Base-by-base conservation (phyloP, 257 asterid species). In the Przewalskia tangutica region DNA sequence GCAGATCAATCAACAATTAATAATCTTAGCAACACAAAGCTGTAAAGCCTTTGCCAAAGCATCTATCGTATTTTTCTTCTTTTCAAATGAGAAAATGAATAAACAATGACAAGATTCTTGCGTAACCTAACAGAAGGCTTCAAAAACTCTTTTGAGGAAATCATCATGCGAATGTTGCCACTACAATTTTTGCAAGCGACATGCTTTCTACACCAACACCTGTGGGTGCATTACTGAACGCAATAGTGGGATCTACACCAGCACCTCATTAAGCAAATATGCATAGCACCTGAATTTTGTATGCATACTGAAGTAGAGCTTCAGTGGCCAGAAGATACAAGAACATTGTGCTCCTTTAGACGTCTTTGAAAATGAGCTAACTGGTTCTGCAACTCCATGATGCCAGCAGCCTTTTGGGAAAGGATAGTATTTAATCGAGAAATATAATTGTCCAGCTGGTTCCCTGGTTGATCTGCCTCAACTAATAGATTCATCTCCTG, bases 401-500 rank as follows among this genome's bases (percentile, higher is more conserved):
- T 92, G 83, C 94, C 97, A 40, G 94, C 91, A 77, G 98, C 98
- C 78, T 96, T 96, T 66, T 94, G 98, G 82, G 98, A 91, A 58
- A 96, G 93, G 87, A 96, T 89, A n/a, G 94, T 60, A 88, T 90
- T 94, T 92, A 96, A 83, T 88, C 89, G 90, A 56, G 97, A 83
- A 54, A 94, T 83, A 66, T 96, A 96, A 65, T 89, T 91, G 81
- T 93, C 98, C 80, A 96, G 85, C 83, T 92, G 97, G 85, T 89
- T 96, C 40, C 98, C 99, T 5, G 99, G 99, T 85, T 92, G 97
- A 85, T 94, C 99, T 18, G 97, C 99, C 87, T 90, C 94, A 73
- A 93, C 98, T 87, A 96, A 87, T 77, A 96, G 94, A 88, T 89
- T 90, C 99, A 96, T 96, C 88, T 96, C 99, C 99, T 96, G 90